Percentiles rank a stretch among this genome's conserved stretches.
These are phyloP conservation scores for Solanum chacoense DNA, from an alignment of 305 asterid species.

Conservation along the genomic window DNA sequence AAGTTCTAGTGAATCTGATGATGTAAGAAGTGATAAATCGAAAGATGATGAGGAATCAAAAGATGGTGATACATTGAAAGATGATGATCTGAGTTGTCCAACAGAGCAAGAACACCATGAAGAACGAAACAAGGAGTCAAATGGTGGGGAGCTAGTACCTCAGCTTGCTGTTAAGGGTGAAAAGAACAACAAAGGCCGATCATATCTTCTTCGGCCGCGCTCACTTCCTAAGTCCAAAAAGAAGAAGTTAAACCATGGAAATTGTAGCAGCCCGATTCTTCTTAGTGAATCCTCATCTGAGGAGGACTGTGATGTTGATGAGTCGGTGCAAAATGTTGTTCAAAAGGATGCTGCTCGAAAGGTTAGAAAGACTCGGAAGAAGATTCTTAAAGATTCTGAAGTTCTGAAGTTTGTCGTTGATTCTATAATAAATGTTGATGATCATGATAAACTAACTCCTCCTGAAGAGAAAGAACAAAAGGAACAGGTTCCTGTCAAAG, in stretches of 20 bases:
- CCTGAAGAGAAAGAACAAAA: background rate
- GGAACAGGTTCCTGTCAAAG: background rate
- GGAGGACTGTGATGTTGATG: background rate
- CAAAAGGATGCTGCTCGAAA: background rate
- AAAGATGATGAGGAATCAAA: background rate
- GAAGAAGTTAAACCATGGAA: conserved; percentile 7
- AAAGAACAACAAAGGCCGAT: background rate
- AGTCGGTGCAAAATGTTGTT: background rate
- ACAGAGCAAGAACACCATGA: background rate
- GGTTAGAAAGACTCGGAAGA: conserved; percentile 5
- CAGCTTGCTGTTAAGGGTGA: background rate
- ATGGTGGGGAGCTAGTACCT: background rate
- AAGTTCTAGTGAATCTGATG: conserved; percentile 13
- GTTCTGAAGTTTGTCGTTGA: conserved; percentile 28
- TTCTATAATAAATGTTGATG: conserved; percentile 16
- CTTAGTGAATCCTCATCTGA: conserved; percentile 10
- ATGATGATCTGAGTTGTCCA: background rate
- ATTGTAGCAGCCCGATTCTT: background rate
- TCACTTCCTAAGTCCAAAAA: conserved; percentile 3
- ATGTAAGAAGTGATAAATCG: background rate
- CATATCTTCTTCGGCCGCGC: background rate
- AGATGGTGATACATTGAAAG: background rate
- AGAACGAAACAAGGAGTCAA: background rate
- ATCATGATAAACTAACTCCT: conserved; percentile 4
- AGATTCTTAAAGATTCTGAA: conserved; percentile 6